These are phyloP conservation scores for Aristolochia contorta DNA, from an alignment of 164 flowering plant species.

Conservation along the genomic window DNA sequence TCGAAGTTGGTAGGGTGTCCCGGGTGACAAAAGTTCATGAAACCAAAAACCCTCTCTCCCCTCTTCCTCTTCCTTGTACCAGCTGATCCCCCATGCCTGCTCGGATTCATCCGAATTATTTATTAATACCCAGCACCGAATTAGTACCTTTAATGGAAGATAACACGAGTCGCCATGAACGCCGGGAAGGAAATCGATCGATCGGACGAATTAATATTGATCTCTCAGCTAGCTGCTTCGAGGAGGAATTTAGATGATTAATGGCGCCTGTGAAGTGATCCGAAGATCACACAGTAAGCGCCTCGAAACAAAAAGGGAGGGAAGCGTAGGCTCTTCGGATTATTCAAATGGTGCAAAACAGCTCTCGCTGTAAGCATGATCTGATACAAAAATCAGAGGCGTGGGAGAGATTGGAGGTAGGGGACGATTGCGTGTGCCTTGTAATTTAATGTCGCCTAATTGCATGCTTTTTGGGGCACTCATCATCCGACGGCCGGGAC, in stretches of 20 bases:
- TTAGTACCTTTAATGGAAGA: neutral
- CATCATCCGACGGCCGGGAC: too few relatives aligned
- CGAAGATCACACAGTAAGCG: conserved; percentile 48
- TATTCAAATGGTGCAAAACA: conserved; percentile 12
- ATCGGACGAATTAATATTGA: too few relatives aligned
- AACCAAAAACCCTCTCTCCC: conserved; percentile 50
- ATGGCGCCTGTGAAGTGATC: too few relatives aligned
- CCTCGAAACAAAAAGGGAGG: conserved; percentile 44
- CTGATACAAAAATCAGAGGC: neutral
- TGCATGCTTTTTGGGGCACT: too few relatives aligned
- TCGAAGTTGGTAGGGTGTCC: conserved; percentile 57
- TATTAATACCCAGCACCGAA: too few relatives aligned
- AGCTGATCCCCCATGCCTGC: conserved; percentile 11
- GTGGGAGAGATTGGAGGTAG: too few relatives aligned
- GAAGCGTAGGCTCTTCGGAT: conserved; percentile 16
- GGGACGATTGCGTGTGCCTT: too few relatives aligned
- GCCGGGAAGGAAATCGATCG: neutral
- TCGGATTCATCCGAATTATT: conserved; percentile 27
- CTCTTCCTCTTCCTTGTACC: conserved; percentile 78
- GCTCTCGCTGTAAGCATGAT: conserved; percentile 25
- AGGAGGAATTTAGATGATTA: too few relatives aligned
- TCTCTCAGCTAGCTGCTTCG: too few relatives aligned
- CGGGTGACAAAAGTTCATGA: conserved; percentile 60
- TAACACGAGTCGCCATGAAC: neutral
- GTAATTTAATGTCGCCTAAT: too few relatives aligned